Base-by-base conservation (phyloP, 305 asterid species). In the Andrographis paniculata region DNA sequence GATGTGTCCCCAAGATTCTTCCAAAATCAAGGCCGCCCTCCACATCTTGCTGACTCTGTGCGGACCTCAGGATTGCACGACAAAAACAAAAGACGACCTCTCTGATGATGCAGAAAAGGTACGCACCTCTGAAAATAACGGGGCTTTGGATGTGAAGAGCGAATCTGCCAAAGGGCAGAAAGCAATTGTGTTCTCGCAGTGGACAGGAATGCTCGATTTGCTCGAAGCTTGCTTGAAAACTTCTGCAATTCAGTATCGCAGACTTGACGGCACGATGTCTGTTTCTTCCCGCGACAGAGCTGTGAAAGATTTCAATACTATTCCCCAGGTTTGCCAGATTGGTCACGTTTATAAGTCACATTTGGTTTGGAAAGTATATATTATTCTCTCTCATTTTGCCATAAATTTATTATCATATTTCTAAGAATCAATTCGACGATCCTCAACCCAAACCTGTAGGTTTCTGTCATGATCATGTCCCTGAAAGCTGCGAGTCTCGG, bases 141-240 rank as follows among this genome's bases (percentile, higher is more conserved):
- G 53, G 57, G 61, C 23, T 19, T 48, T 58, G 17, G 61, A 59
- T 50, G 33, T 33, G 63, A 61, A 42, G 12, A 33, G 35, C 19
- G 61, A 43, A 22, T 41, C 50, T 24, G 67, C 48, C 7, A 60
- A 66, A 59, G 84, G 95, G 63, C 86, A 84, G 79, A 92, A 92
- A 70, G 93, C 95, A 27, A 84, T 92, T 42, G 95, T 92, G 59
- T 92, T 92, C 72, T 92, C 99, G 20, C 96, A 87, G 75, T 92
- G 99, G 99, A 92, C 99, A 1, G 79, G 94, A 80, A 92, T 92
- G 99, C 67, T 92, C 64, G 95, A 87, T 74, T 71, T 92, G 74
- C 94, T 92, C 50, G 99, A 92, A 77, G 76, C 72, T 58, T 65
- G 86, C 64, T 66, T 92, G 43, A 87, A 79, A 62, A 63, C 45